A percentile compares a stretch with the other conserved stretches of the same genome.
phyloP scores from a whole-genome alignment of 2,329 filamentous ascomycete genomes.

The Dothideomycetidae sp. region DNA sequence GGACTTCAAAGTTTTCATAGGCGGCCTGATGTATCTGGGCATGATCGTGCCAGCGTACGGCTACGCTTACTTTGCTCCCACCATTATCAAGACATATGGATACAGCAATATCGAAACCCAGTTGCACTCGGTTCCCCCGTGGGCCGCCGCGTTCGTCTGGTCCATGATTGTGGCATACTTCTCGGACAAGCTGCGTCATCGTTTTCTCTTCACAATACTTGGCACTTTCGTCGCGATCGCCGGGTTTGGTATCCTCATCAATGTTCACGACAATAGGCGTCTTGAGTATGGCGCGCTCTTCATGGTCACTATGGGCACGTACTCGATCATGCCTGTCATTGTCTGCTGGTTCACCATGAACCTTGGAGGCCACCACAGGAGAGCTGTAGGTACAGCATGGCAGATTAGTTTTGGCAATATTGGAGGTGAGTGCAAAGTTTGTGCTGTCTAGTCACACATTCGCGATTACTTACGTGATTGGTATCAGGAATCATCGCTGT shows the following conservation, averaged over 20 bases:
- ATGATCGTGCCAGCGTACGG: conserved; percentile 29
- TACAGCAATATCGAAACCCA: conserved; percentile 41
- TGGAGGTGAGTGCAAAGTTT: conserved; percentile 20
- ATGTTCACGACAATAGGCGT: conserved; percentile 50
- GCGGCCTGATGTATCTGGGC: conserved; percentile 39
- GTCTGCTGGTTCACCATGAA: conserved; percentile 44
- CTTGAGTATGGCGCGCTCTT: conserved; percentile 71
- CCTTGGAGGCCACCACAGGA: conserved; percentile 35
- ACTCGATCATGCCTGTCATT: conserved; percentile 72
- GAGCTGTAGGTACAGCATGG: conserved; percentile 35
- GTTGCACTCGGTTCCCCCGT: conserved; percentile 42
- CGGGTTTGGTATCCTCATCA: conserved; percentile 62
- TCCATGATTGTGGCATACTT: conserved; percentile 59
- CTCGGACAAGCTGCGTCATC: conserved; percentile 59
- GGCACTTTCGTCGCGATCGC: conserved; percentile 55
- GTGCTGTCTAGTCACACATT: neutral
- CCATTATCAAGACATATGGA: conserved; percentile 35
- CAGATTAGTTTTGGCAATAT: conserved; percentile 36
- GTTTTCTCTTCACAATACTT: conserved; percentile 57
- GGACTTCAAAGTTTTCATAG: conserved; percentile 35
- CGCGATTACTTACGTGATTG: neutral
- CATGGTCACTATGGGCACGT: conserved; percentile 53
- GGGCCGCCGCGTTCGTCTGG: conserved; percentile 62
- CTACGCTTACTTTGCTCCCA: conserved; percentile 35
- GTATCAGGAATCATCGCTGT: conserved; percentile 33